A percentile compares a stretch with the other conserved stretches of the same genome.
Conservation (phyloP, 768 basidiomycete genomes). For the Cubamyces lactineus region DNA sequence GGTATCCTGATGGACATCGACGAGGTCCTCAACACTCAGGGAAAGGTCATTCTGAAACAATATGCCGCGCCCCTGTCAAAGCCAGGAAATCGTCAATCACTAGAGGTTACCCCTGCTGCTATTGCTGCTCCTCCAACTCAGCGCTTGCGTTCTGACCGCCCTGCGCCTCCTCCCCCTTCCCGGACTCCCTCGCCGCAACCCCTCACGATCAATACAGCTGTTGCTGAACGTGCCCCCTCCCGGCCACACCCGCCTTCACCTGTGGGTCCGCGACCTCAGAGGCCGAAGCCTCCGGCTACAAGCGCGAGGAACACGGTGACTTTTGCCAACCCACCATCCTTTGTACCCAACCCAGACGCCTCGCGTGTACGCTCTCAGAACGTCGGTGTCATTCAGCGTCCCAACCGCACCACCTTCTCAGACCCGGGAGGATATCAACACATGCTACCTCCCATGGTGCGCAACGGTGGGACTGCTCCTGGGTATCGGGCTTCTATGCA, state of each 20-base stretch:
- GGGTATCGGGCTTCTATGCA: conserved; percentile 11
- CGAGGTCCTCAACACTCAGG: conserved; percentile 31
- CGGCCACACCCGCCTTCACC: conserved; percentile 52
- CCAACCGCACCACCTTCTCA: background rate
- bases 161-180: conserved; percentile 35
- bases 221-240: conserved; percentile 32
- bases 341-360: conserved; percentile 15
- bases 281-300: conserved; percentile 25
- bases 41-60: conserved; percentile 43
- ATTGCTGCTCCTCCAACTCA: conserved; percentile 6
- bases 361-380: conserved; percentile 13
- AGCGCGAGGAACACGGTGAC: conserved; percentile 10
- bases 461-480: conserved; percentile 13
- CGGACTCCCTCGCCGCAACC: conserved; percentile 36
- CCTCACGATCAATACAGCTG: conserved; percentile 18
- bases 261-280: conserved; percentile 51
- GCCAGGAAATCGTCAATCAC: conserved; percentile 18
- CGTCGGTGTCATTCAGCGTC: background rate
- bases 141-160: conserved; percentile 31
- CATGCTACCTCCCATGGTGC: conserved; percentile 8
- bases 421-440: background rate
- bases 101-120: conserved; percentile 14
- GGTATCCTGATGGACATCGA: conserved; percentile 47
- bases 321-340: conserved; percentile 3
- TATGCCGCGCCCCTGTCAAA: conserved; percentile 46